phyloP scores from a whole-genome alignment of 352 stramenopile species.

The Peronospora destructor region DNA sequence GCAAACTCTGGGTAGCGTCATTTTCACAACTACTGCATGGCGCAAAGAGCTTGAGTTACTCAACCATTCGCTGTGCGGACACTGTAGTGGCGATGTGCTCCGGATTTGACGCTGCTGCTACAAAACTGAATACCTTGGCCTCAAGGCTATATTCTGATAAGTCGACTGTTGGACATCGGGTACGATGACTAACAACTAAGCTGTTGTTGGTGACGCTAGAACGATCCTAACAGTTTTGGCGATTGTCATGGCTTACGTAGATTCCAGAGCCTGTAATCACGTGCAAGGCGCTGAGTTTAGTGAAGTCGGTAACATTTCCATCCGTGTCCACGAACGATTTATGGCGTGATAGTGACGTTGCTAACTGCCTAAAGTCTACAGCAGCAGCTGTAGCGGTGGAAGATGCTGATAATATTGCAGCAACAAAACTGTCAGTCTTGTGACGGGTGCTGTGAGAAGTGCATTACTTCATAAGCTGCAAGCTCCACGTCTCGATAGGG shows the following conservation, averaged over 20 bases:
- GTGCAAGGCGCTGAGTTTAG: constrained; percentile 43
- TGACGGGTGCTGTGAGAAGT: constrained; percentile 39
- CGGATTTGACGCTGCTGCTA: no score
- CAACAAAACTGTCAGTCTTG: constrained; percentile 11
- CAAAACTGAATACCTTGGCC: no score
- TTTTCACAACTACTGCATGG: no score
- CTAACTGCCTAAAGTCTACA: constrained; percentile 35
- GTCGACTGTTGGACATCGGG: constrained; percentile 64
- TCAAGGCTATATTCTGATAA: no score
- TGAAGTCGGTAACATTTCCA: constrained; percentile 38
- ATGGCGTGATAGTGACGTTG: constrained; percentile 45
- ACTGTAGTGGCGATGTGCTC: no score
- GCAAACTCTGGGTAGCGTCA: no score
- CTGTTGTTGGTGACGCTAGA: no score
- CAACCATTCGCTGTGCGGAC: no score
- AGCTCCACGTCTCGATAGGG: neutral
- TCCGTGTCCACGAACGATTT: constrained; percentile 28
- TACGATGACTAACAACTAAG: constrained; percentile 7
- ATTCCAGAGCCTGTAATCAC: constrained; percentile 43
- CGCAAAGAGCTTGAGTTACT: no score
- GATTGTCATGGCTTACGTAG: constrained; percentile 9
- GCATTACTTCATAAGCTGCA: constrained; percentile 33
- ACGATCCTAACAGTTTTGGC: neutral
- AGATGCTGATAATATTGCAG: constrained; percentile 10
- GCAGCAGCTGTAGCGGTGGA: constrained; percentile 2